These are phyloP conservation scores for Vararia minispora DNA, from an alignment of 768 basidiomycete genomes.

Conservation along the genomic window DNA sequence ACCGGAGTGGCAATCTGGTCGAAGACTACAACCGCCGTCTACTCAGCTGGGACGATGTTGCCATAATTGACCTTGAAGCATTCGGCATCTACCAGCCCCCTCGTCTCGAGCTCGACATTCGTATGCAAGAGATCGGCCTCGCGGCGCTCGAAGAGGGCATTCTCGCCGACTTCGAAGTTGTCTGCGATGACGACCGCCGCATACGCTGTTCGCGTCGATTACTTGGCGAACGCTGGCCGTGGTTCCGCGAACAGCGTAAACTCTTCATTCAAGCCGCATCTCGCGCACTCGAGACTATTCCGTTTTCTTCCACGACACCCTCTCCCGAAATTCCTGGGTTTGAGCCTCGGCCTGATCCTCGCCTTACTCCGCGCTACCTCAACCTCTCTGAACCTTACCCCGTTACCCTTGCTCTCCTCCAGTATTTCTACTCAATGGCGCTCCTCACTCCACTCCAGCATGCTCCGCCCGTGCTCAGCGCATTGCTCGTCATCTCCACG, in stretches of 20 bases:
- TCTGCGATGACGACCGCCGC: slow-evolving; percentile 83
- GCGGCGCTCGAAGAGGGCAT: slow-evolving; percentile 71
- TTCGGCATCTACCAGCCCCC: slow-evolving; percentile 95
- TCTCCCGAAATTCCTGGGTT: slow-evolving; percentile 48
- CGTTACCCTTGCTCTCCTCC: slow-evolving; percentile 77
- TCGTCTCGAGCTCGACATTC: slow-evolving; percentile 45
- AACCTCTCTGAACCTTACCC: slow-evolving; percentile 84
- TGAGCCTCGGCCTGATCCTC: slow-evolving; percentile 57
- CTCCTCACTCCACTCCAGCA: slow-evolving; percentile 88
- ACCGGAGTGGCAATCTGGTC: slow-evolving; percentile 76
- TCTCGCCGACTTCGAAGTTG: slow-evolving; percentile 84
- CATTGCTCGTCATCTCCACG: slow-evolving; percentile 72
- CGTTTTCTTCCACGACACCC: slow-evolving; percentile 48
- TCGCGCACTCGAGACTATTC: slow-evolving; percentile 45
- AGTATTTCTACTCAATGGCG: slow-evolving; percentile 87
- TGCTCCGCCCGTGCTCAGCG: slow-evolving; percentile 79
- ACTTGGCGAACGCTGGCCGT: slow-evolving; percentile 90
- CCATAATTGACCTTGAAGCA: slow-evolving; percentile 83
- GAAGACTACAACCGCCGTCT: slow-evolving; percentile 89
- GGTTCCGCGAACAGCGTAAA: slow-evolving; percentile 73
- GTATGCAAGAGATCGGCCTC: slow-evolving; percentile 79
- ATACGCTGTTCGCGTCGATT: slow-evolving; percentile 74
- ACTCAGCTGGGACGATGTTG: slow-evolving; percentile 86
- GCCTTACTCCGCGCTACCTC: slow-evolving; percentile 69
- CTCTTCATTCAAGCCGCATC: slow-evolving; percentile 48